A percentile compares a stretch with the other conserved stretches of the same genome.
These are phyloP conservation scores for Mycena sp. DNA, from an alignment of 1,284 basidiomycete genomes.

Conservation along the genomic window DNA sequence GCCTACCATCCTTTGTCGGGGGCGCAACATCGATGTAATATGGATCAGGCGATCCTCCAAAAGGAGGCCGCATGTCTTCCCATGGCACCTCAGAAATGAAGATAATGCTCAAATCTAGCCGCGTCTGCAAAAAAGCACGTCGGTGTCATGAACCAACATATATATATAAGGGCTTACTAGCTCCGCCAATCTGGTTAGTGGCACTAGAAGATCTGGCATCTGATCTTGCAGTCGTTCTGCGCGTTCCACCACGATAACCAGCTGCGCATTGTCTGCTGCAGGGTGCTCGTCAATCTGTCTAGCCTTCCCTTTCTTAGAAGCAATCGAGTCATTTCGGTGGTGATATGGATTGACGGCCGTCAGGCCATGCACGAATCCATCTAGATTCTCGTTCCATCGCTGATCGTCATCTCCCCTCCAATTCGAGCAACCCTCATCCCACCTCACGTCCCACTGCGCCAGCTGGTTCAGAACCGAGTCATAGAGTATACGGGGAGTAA, in stretches of 20 bases:
- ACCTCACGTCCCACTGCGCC: constrained; percentile 60
- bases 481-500: constrained; percentile 72
- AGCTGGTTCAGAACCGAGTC: constrained; percentile 73
- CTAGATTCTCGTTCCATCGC: constrained; percentile 68
- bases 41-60: constrained; percentile 81
- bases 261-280: constrained; percentile 42
- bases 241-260: constrained; percentile 74
- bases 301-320: constrained; percentile 47
- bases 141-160: constrained; percentile 3
- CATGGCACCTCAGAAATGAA: constrained; percentile 77
- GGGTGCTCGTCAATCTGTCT: constrained; percentile 40
- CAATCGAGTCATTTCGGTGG: not conserved
- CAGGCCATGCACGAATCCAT: constrained; percentile 74
- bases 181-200: constrained; percentile 77
- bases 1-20: constrained; percentile 68
- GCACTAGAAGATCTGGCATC: constrained; percentile 73
- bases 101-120: constrained; percentile 62
- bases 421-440: constrained; percentile 68
- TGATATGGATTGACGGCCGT: constrained; percentile 41
- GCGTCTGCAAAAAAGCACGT: constrained; percentile 42
- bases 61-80: constrained; percentile 76
- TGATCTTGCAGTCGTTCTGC: constrained; percentile 73
- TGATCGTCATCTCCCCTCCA: constrained; percentile 52
- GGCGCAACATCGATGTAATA: constrained; percentile 73
- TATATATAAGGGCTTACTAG: constrained; percentile 61